Evolutionary conservation across 805 yeast species (phyloP), one percentile per base, ranked within the genome.

Genomic region (Candida pseudoglaebosa): DNA sequence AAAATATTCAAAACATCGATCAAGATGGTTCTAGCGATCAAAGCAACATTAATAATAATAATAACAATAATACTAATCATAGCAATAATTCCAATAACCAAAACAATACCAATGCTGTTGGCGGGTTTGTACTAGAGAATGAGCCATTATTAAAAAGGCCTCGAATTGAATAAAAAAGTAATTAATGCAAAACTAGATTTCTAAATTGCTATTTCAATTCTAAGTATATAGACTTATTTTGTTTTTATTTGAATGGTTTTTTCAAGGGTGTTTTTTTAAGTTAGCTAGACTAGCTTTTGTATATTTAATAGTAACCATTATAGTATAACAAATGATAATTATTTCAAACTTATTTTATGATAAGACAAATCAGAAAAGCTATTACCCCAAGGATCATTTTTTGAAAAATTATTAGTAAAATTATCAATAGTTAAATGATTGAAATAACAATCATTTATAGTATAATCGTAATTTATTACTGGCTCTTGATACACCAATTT

Each of bases 311-410:
- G 21, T 19, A 19, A n/a, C 4, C 20, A 31, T 31, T 18, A 3
- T 4, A n/a, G 14, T 28, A 28, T n/a, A 5, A 8, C 13, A 8
- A n/a, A 28, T 7, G 14, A 8, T 28, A 28, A 7, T 10, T 17
- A 15, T n/a, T 6, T 12, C 30, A 22, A 22, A 24, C n/a, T 26
- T 4, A 52, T 29, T 15, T 22, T n/a, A 43, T 76, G 81, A 10
- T 68, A 59, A 4, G 80, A 65, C 13, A 77, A 49, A 47, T 77
- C 82, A 1, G 78, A 67, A 47, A 77, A 77, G 14, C 82, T 61
- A 41, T 73, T 74, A 2, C 66, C 57, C 80, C 80, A 77, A 1
- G 57, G 60, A 1, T 68, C 72, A 12, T 53, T 56, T 19, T 42
- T 45, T 4, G 24, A 16, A 15, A 24, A 26, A 10, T 30, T 49